phyloP scores from a whole-genome alignment of 2,329 filamentous ascomycete genomes.

The Penicillium sp. region DNA sequence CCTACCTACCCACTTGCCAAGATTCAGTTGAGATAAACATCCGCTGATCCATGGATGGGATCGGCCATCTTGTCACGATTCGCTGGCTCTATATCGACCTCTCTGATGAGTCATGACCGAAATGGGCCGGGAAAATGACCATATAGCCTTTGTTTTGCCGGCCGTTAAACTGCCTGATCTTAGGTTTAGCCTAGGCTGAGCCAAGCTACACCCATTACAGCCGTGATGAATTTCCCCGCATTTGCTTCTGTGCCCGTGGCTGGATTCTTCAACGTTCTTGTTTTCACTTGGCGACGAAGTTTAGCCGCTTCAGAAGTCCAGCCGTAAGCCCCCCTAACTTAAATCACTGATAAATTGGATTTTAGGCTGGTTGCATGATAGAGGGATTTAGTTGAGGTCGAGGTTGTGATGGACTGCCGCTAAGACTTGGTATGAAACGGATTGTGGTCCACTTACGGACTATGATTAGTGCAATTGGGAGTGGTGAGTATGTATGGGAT shows the following conservation, averaged over 20 bases:
- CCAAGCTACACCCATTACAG: neutral
- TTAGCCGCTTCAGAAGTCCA: neutral
- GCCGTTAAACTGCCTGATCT: neutral
- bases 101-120: neutral
- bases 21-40: neutral
- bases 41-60: neutral
- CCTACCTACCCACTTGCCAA: neutral
- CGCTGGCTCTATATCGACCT: neutral
- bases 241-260: neutral
- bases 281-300: neutral
- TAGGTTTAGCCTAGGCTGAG: slow-evolving; percentile 1
- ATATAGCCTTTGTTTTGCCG: neutral
- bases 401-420: neutral
- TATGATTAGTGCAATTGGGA: neutral
- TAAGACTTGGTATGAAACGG: neutral
- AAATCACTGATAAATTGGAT: too few species aligned
- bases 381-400: neutral
- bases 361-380: slow-evolving; percentile 3
- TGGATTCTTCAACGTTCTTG: neutral
- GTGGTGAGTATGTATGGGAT: neutral
- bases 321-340: neutral
- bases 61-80: neutral
- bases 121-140: neutral
- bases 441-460: neutral
- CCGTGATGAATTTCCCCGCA: slow-evolving; percentile 6